phyloP scores from a whole-genome alignment of 1,284 basidiomycete species.

The Cutaneotrichosporon mucoides region DNA sequence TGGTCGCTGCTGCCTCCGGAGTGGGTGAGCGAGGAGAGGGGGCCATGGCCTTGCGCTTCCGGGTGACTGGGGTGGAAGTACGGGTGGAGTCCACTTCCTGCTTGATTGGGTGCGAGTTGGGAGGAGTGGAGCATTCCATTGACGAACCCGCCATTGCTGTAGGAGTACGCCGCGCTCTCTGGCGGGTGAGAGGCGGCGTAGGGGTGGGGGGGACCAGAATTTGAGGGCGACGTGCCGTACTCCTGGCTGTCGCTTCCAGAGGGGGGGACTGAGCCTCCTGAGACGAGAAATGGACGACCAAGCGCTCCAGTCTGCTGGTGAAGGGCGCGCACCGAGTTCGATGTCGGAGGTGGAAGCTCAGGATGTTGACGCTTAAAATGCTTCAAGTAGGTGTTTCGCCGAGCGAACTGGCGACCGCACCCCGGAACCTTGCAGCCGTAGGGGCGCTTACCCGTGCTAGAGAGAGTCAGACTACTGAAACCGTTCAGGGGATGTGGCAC shows the following conservation, averaged over 20 bases:
- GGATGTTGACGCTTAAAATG: slow-evolving; percentile 44
- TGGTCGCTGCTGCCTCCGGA: not conserved
- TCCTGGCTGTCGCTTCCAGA: slow-evolving; percentile 20
- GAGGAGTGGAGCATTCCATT: slow-evolving; percentile 16
- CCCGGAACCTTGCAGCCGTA: slow-evolving; percentile 36
- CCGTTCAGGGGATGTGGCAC: slow-evolving; percentile 14
- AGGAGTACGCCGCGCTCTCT: slow-evolving; percentile 35
- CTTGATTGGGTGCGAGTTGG: slow-evolving; percentile 12
- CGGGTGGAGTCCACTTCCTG: slow-evolving; percentile 3
- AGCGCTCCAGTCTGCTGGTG: slow-evolving; percentile 7
- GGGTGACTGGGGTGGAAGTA: slow-evolving; percentile 16
- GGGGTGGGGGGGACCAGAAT: slow-evolving; percentile 22
- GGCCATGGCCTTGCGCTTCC: slow-evolving; percentile 7
- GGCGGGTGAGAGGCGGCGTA: slow-evolving; percentile 43
- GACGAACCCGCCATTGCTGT: slow-evolving; percentile 29
- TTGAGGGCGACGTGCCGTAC: slow-evolving; percentile 22
- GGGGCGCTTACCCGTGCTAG: slow-evolving; percentile 41
- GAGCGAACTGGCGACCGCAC: slow-evolving; percentile 40
- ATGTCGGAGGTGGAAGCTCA: slow-evolving; percentile 32
- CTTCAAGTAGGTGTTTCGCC: slow-evolving; percentile 43
- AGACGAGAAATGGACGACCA: slow-evolving; percentile 14
- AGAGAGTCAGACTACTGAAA: slow-evolving; percentile 5
- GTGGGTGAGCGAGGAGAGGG: slow-evolving; percentile 1
- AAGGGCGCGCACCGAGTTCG: slow-evolving; percentile 20
- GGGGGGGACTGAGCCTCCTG: slow-evolving; percentile 13